Base-by-base conservation (phyloP, 2,329 filamentous ascomycete species). In the Xylariaceae sp. region DNA sequence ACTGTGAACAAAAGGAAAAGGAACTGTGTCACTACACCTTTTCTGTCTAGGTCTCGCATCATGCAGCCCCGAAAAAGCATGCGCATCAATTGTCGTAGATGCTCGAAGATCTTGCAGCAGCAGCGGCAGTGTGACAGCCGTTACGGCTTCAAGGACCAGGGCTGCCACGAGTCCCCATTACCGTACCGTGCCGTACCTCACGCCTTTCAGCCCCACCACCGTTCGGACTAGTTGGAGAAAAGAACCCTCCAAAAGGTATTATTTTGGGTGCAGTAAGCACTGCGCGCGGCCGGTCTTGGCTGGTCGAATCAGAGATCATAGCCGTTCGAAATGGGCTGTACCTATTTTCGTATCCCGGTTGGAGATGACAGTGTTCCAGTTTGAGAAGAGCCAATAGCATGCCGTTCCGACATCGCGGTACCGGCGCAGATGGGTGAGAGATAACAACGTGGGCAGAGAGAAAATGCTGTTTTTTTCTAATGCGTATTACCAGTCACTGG, bases 91-190 rank as follows among this genome's bases (percentile, higher is more conserved):
- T 8, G 45, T 42, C 22, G 48, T 40, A 48, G 45, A 33, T 45
- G 42, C 23, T 45, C n/a, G n/a, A 34, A 49, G 49, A 47, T 50
- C 40, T 44, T 41, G 48, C 51, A 49, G 48, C 44, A 45, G 32
- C 37, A 42, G 37, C 27, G 35, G 19, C 22, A 22, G 52, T 53
- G 16, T 34, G 40, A 50, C 50, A 43, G 37, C 47, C 45, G 40
- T 22, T 22, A 17, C 12, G 5, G 35, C 14, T 32, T 37, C 48
- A 39, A 46, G 45, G 36, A 23, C 37, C 40, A 55, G 52, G 52
- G 52, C 44, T 53, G 45, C 52, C 52, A 55, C 52, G 49, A 46
- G 52, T 37, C 25, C 45, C 40, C 38, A 48, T 47, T 47, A 22
- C 19, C 37, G 27, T 29, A 40, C 41, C 36, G 45, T 40, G 43